Conservation (phyloP, 2,329 filamentous ascomycete species). For the Atkinsonella texensis region DNA sequence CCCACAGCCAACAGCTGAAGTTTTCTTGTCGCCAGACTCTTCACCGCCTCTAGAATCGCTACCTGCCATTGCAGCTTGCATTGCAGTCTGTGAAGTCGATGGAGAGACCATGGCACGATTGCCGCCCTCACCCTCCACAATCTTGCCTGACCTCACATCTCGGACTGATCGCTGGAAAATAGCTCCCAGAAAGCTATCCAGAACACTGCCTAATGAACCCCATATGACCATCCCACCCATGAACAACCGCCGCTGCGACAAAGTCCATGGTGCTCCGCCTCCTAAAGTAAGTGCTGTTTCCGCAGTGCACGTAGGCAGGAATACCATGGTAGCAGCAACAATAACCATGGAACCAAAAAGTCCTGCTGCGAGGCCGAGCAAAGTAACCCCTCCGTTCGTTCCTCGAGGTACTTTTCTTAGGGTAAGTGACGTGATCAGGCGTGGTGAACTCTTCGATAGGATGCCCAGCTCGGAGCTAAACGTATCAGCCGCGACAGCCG, state of each 20-base stretch:
- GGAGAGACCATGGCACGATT: constrained; percentile 39
- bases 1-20: constrained; percentile 22
- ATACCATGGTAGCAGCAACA: constrained; percentile 48
- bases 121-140: constrained; percentile 78
- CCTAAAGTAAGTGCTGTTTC: constrained; percentile 24
- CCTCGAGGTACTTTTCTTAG: constrained; percentile 74
- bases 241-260: constrained; percentile 31
- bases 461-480: constrained; percentile 95
- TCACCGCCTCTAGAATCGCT: constrained; percentile 25
- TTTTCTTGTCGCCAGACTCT: constrained; percentile 25
- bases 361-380: constrained; percentile 61
- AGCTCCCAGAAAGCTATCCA: constrained; percentile 82
- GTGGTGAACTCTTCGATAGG: constrained; percentile 60
- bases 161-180: constrained; percentile 76
- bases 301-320: constrained; percentile 55
- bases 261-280: constrained; percentile 37
- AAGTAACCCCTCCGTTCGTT: constrained; percentile 86
- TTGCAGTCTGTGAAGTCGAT: not conserved
- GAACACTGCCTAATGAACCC: constrained; percentile 66
- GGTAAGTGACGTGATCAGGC: constrained; percentile 71
- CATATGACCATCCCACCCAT: constrained; percentile 53
- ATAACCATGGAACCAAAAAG: constrained; percentile 63
- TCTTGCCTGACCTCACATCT: constrained; percentile 71
- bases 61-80: not conserved
- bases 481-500: constrained; percentile 82